A percentile compares a stretch with the other conserved stretches of the same genome.
Conservation (phyloP, 305 asterid genomes). For the Solanum aculeatissimum region DNA sequence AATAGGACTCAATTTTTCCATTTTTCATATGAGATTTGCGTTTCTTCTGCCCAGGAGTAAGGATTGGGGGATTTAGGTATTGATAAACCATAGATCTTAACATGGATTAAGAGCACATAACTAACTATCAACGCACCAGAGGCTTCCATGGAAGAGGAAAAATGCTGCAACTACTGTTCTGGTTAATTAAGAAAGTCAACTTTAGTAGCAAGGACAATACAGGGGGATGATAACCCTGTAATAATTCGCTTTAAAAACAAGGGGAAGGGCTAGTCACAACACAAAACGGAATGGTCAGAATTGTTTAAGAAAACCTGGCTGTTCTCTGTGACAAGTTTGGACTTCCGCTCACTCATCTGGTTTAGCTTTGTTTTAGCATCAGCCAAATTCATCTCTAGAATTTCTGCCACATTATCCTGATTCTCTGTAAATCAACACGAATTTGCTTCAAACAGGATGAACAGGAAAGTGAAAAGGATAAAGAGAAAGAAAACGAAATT, state of each 20-base stretch:
- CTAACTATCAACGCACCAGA: background rate
- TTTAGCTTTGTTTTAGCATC: constrained; percentile 40
- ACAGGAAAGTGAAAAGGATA: background rate
- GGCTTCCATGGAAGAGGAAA: background rate
- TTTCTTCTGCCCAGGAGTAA: background rate
- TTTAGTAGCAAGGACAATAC: background rate
- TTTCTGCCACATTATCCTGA: constrained; percentile 15
- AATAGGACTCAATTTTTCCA: background rate
- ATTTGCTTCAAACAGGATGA: constrained; percentile 6
- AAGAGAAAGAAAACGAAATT: background rate
- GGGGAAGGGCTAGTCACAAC: background rate
- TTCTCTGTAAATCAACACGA: constrained; percentile 21
- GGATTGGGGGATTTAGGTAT: background rate
- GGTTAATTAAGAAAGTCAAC: background rate
- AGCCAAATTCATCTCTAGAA: constrained; percentile 18
- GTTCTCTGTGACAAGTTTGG: constrained; percentile 33
- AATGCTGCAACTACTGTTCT: background rate
- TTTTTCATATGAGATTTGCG: background rate
- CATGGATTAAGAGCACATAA: background rate
- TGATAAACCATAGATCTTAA: background rate
- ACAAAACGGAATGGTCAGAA: background rate
- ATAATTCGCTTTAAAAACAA: background rate
- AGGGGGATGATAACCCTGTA: background rate
- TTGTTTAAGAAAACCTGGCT: constrained; percentile 32
- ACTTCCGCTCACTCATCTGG: constrained; percentile 33